These are phyloP conservation scores for Xylaria bambusicola DNA, from an alignment of 495 filamentous ascomycete genomes.

Conservation along the genomic window DNA sequence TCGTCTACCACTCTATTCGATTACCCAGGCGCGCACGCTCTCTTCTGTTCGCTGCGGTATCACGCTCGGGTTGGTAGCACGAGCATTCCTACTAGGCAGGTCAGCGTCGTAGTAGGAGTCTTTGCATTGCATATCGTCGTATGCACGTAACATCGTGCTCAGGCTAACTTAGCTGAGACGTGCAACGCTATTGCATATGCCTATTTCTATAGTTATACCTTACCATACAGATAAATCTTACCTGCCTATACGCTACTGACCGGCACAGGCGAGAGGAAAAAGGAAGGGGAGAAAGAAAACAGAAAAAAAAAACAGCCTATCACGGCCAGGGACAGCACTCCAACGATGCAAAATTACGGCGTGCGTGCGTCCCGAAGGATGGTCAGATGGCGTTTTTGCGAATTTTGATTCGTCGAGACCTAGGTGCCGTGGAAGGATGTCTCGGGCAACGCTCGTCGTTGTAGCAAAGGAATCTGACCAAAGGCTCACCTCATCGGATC, in stretches of 20 bases:
- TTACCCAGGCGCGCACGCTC: background rate
- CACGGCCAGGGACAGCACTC: constrained; percentile 14
- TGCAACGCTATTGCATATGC: constrained; percentile 21
- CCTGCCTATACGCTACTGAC: constrained; percentile 3
- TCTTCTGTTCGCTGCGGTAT: background rate
- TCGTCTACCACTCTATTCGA: background rate
- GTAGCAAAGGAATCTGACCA: constrained; percentile 19
- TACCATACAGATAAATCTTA: no score
- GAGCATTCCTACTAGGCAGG: constrained; percentile 9
- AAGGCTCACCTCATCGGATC: constrained; percentile 15
- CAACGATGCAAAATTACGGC: constrained; percentile 14
- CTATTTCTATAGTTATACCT: constrained; percentile 20
- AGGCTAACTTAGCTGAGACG: constrained; percentile 18
- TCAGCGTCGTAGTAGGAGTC: constrained; percentile 21
- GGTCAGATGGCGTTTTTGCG: constrained; percentile 13
- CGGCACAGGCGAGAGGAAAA: constrained; percentile 14
- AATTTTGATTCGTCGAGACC: constrained; percentile 11
- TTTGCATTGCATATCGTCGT: constrained; percentile 15
- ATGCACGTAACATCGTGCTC: constrained; percentile 22
- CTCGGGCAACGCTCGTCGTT: constrained; percentile 2
- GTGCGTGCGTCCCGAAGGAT: constrained; percentile 13
- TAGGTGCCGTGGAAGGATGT: constrained; percentile 6
- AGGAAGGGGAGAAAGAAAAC: no score
- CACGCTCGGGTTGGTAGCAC: constrained; percentile 3
- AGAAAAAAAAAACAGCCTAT: constrained; percentile 8